phyloP scores from a whole-genome alignment of 257 asterid species.

The Thymus mandschuricus region DNA sequence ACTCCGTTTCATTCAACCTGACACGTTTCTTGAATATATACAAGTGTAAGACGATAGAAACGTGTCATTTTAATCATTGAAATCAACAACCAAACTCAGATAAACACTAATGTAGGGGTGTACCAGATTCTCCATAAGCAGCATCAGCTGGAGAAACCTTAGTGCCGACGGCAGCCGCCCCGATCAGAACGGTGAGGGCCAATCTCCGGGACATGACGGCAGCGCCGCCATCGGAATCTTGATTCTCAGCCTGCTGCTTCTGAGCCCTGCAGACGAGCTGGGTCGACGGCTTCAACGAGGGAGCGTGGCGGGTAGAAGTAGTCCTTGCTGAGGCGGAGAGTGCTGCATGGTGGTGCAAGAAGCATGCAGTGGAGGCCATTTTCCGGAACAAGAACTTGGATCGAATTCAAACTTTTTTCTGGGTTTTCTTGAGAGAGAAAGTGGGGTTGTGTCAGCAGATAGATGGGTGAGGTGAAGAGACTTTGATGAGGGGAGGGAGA shows the following conservation, averaged over 20 bases:
- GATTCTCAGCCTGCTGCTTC: slow-evolving; percentile 35
- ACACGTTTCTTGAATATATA: too few relatives aligned
- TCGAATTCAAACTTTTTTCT: neutral
- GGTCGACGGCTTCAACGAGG: slow-evolving; percentile 43
- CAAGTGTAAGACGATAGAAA: too few relatives aligned
- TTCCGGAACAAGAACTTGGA: neutral
- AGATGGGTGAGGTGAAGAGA: neutral
- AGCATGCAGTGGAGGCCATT: slow-evolving; percentile 82
- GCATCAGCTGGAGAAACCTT: slow-evolving; percentile 87
- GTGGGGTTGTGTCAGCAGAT: slow-evolving; percentile 1
- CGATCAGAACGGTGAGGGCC: slow-evolving; percentile 72
- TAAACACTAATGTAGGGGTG: neutral
- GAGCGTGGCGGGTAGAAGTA: slow-evolving; percentile 40
- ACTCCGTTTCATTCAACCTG: too few relatives aligned
- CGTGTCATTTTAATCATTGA: neutral
- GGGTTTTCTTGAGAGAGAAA: slow-evolving; percentile 13
- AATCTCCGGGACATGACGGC: slow-evolving; percentile 58
- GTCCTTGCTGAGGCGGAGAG: slow-evolving; percentile 48
- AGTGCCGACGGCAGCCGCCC: slow-evolving; percentile 71
- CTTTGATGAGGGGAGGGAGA: slow-evolving; percentile 20
- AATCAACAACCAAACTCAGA: neutral
- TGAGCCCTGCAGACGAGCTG: slow-evolving; percentile 69
- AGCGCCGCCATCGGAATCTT: slow-evolving; percentile 28
- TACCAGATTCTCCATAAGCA: slow-evolving; percentile 92
- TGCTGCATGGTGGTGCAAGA: slow-evolving; percentile 60